A percentile compares a stretch with the other conserved stretches of the same genome.
Evolutionary conservation across 2,329 filamentous ascomycete genomes (phyloP).

Genomic region (Rhynchosporium graminicola): DNA sequence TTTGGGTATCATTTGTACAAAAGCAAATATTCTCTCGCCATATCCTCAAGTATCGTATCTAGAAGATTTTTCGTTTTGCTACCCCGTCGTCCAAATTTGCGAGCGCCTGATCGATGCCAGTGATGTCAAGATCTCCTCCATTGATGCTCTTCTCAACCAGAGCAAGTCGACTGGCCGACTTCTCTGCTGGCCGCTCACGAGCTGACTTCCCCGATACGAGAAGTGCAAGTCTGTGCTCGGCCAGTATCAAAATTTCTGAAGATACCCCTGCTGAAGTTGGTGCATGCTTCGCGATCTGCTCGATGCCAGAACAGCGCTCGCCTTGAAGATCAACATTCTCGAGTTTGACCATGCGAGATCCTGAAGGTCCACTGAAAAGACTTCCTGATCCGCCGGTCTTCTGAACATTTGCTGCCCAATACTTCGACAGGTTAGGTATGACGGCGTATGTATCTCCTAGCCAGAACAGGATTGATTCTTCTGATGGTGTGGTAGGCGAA

Average conservation of each 20-base stretch:
- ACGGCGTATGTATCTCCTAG: conserved; percentile 38
- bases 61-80: conserved; percentile 29
- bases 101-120: conserved; percentile 64
- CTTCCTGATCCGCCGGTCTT: conserved; percentile 30
- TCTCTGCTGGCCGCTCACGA: conserved; percentile 13
- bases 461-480: conserved; percentile 41
- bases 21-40: conserved; percentile 5
- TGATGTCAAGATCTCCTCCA: conserved; percentile 53
- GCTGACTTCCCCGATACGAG: conserved; percentile 27
- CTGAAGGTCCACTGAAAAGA: conserved; percentile 33
- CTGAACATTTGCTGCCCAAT: conserved; percentile 36
- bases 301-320: conserved; percentile 39
- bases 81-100: conserved; percentile 51
- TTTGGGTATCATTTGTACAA: conserved; percentile 29
- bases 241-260: conserved; percentile 38
- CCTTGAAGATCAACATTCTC: conserved; percentile 39
- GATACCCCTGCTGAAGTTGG: conserved; percentile 22
- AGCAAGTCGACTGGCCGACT: conserved; percentile 25
- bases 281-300: conserved; percentile 32
- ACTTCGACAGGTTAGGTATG: conserved; percentile 40
- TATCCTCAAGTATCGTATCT: conserved; percentile 17
- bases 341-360: conserved; percentile 35
- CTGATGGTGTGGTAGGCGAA: conserved; percentile 33
- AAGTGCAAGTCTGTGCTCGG: conserved; percentile 39
- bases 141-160: conserved; percentile 31